These are phyloP conservation scores for Fraxinus velutina DNA, from an alignment of 305 asterid genomes.

Conservation along the genomic window DNA sequence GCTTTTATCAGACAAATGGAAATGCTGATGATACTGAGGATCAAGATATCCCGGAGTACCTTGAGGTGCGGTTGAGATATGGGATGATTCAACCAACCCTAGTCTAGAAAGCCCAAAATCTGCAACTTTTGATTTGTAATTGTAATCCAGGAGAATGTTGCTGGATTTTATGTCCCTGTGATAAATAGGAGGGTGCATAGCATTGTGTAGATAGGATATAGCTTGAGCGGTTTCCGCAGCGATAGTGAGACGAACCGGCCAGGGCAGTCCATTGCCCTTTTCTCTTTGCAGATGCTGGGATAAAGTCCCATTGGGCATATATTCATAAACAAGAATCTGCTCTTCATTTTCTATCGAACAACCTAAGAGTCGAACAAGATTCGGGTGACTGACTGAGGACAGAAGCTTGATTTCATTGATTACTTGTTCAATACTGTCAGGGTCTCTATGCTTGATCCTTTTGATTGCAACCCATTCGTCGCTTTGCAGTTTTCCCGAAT, in stretches of 20 bases:
- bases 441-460: constrained; percentile 40
- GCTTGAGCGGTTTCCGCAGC: constrained; percentile 64
- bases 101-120: constrained; percentile 58
- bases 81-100: constrained; percentile 41
- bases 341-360: constrained; percentile 55
- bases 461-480: constrained; percentile 71
- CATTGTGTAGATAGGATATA: constrained; percentile 52
- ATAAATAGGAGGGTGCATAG: constrained; percentile 53
- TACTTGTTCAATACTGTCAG: constrained; percentile 46
- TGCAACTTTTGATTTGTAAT: constrained; percentile 49
- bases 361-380: constrained; percentile 55
- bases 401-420: constrained; percentile 57
- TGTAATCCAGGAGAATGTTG: constrained; percentile 49
- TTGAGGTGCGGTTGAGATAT: constrained; percentile 59
- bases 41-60: constrained; percentile 63
- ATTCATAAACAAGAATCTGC: constrained; percentile 56
- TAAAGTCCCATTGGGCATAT: constrained; percentile 59
- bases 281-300: constrained; percentile 52
- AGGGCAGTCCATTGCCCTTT: constrained; percentile 41
- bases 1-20: constrained; percentile 57
- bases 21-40: constrained; percentile 57
- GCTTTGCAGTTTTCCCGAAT: constrained; percentile 48
- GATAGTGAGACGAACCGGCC: constrained; percentile 46
- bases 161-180: constrained; percentile 62
- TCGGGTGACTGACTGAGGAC: constrained; percentile 51